These are phyloP conservation scores for Trichoderma guizhouense DNA, from an alignment of 2,329 filamentous ascomycete genomes.

Conservation along the genomic window DNA sequence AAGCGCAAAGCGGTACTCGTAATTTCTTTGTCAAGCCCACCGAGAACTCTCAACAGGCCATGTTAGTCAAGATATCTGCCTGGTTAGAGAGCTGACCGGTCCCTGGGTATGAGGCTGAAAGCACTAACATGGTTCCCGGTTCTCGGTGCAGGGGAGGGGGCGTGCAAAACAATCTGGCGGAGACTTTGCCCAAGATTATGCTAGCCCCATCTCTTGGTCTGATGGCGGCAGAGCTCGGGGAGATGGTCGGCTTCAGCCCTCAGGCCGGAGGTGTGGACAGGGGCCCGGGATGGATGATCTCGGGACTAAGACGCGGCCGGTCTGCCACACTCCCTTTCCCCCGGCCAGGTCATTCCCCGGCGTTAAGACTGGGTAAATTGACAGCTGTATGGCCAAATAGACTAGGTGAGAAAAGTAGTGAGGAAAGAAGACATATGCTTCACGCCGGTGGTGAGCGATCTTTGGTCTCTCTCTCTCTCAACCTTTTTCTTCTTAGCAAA, in stretches of 20 bases:
- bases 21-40: neutral
- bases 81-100: neutral
- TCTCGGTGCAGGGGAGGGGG: neutral
- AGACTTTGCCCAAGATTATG: neutral
- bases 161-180: neutral
- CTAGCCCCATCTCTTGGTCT: neutral
- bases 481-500: neutral
- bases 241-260: neutral
- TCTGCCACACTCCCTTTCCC: neutral
- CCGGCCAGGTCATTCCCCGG: neutral
- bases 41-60: neutral
- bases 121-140: neutral
- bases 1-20: neutral
- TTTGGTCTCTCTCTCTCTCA: neutral
- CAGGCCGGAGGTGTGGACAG: neutral
- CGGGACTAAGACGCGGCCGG: neutral
- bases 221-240: neutral
- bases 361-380: neutral
- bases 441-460: neutral
- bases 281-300: neutral
- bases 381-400: no score
- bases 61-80: neutral
- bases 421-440: neutral
- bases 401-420: neutral
- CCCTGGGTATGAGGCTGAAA: conserved; percentile 8